phyloP scores from a whole-genome alignment of 106 monocot genomes.

The Apostasia shenzhenica region DNA sequence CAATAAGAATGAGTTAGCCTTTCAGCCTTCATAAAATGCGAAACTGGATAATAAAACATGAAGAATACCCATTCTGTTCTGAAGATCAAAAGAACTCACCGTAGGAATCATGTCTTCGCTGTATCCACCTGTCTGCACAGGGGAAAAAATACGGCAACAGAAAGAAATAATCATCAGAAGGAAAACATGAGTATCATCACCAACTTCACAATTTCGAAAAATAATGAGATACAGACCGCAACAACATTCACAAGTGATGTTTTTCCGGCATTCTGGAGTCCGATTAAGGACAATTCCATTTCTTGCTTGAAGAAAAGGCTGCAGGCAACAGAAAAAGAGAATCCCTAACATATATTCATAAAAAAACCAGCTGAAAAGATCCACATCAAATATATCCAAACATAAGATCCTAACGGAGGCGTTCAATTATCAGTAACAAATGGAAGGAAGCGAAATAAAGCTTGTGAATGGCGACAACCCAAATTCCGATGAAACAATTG shows the following conservation, averaged over 20 bases:
- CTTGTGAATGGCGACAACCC: not conserved
- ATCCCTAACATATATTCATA: not conserved
- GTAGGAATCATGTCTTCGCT: constrained; percentile 99
- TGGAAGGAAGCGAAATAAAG: not conserved
- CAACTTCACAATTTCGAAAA: not conserved
- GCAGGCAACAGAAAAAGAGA: constrained; percentile 14
- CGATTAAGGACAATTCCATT: constrained; percentile 94
- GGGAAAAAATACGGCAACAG: constrained; percentile 1
- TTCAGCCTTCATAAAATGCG: not conserved
- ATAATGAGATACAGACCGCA: constrained; percentile 48
- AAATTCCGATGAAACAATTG: not conserved
- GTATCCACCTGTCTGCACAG: constrained; percentile 86
- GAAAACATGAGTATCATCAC: not conserved
- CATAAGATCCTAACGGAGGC: too few species aligned
- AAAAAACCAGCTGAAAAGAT: not conserved
- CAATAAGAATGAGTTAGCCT: not conserved
- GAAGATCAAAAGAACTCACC: constrained; percentile 38
- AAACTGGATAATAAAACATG: not conserved
- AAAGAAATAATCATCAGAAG: not conserved
- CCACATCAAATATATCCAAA: too few species aligned
- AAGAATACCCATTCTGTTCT: not conserved
- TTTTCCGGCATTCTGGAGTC: constrained; percentile 97
- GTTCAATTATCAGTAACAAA: too few species aligned
- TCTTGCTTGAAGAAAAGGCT: constrained; percentile 99
- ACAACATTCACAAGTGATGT: constrained; percentile 96